These are phyloP conservation scores for Starmerella floris DNA, from an alignment of 805 yeast genomes.

Conservation along the genomic window DNA sequence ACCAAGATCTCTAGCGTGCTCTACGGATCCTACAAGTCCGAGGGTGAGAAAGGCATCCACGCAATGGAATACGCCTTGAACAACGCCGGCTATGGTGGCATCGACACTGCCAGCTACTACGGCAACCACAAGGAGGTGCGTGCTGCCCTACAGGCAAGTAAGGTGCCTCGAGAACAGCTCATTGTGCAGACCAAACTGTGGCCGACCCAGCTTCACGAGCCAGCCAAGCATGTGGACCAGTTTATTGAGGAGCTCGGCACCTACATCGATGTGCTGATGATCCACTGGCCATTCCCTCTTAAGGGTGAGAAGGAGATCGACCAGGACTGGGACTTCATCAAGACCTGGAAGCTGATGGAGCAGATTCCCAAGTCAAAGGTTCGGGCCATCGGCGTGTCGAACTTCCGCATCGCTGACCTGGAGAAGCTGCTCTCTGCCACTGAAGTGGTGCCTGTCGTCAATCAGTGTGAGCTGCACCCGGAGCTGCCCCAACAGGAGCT, in stretches of 20 bases:
- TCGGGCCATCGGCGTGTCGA: constrained; percentile 61
- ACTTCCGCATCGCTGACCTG: constrained; percentile 42
- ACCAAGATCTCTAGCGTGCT: constrained; percentile 52
- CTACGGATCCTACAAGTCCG: constrained; percentile 61
- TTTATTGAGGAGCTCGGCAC: constrained; percentile 54
- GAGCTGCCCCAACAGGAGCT: constrained; percentile 52
- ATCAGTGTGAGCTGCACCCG: constrained; percentile 69
- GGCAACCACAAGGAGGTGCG: constrained; percentile 56
- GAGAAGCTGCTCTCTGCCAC: constrained; percentile 35
- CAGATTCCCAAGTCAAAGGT: constrained; percentile 39
- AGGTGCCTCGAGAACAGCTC: constrained; percentile 46
- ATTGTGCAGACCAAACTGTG: constrained; percentile 58
- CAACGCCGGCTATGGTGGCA: constrained; percentile 54
- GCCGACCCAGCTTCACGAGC: constrained; percentile 30
- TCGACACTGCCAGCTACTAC: constrained; percentile 64
- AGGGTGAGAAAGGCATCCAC: constrained; percentile 38
- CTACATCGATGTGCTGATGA: constrained; percentile 62
- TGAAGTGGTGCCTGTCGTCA: constrained; percentile 47
- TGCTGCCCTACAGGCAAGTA: constrained; percentile 27
- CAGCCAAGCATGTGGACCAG: constrained; percentile 40
- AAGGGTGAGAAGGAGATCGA: constrained; percentile 20
- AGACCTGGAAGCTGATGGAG: constrained; percentile 49
- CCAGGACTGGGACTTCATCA: constrained; percentile 32
- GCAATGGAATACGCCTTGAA: constrained; percentile 47
- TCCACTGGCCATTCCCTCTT: constrained; percentile 63